A percentile compares a stretch with the other conserved stretches of the same genome.
These are phyloP conservation scores for Eutrema salsugineum DNA, from an alignment of 441 rosid genomes.

Conservation along the genomic window DNA sequence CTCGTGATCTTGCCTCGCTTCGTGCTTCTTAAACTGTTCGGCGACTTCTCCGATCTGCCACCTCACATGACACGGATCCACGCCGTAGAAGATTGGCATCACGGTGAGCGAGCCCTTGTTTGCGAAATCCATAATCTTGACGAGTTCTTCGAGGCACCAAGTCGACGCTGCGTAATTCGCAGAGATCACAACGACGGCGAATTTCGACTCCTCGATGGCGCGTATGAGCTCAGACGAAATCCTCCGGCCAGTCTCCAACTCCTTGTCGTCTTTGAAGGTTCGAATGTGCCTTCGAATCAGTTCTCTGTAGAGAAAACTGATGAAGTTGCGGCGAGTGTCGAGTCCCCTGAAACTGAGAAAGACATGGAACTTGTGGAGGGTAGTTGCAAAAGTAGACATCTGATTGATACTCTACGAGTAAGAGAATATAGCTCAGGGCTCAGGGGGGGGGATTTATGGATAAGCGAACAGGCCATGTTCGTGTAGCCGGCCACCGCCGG, in stretches of 20 bases:
- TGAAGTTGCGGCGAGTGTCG: conserved; percentile 43
- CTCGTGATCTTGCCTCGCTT: conserved; percentile 15
- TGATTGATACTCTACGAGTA: not conserved
- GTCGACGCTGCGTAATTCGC: conserved; percentile 35
- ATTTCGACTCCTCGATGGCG: conserved; percentile 39
- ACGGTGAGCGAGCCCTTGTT: conserved; percentile 1
- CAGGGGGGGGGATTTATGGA: too few relatives aligned
- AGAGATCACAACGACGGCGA: conserved; percentile 39
- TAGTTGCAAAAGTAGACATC: not conserved
- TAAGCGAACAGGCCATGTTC: too few relatives aligned
- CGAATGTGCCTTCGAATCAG: conserved; percentile 20
- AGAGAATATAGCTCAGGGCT: too few relatives aligned
- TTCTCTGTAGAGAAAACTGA: conserved; percentile 32
- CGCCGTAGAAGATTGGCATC: conserved; percentile 41
- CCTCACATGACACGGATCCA: conserved; percentile 41
- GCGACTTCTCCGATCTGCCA: conserved; percentile 31
- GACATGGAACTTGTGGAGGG: conserved; percentile 31
- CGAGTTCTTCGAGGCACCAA: conserved; percentile 47
- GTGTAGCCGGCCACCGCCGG: too few relatives aligned
- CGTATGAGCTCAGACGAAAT: conserved; percentile 31
- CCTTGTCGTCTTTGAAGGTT: conserved; percentile 47
- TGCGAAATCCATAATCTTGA: conserved; percentile 30
- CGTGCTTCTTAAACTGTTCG: conserved; percentile 27
- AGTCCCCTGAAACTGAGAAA: conserved; percentile 56
- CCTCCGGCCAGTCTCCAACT: conserved; percentile 33